Evolutionary conservation across 192 early-diverging fungal species (phyloP).

Genomic region (Entomortierella parvispora): DNA sequence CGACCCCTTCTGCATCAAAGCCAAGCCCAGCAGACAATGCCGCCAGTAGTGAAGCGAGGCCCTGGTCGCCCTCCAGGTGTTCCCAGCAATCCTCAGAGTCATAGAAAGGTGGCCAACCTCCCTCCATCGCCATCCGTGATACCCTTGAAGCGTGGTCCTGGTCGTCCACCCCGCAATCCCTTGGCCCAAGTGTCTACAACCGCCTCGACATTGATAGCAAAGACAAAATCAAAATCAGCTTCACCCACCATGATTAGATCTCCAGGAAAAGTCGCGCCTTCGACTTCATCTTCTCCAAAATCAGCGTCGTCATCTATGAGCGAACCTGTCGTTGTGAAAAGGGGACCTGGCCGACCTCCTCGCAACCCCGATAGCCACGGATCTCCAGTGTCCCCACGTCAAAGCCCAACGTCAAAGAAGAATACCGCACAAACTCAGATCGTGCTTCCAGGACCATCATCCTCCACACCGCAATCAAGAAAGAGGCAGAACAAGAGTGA

Average conservation of each 20-base stretch:
- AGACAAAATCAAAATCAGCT: slow-evolving; percentile 29
- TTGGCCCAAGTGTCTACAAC: slow-evolving; percentile 2
- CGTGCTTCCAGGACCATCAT: background rate
- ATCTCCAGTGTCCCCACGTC: background rate
- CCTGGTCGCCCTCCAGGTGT: slow-evolving; percentile 28
- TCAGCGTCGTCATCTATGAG: background rate
- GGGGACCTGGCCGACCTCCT: slow-evolving; percentile 47
- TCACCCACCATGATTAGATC: slow-evolving; percentile 31
- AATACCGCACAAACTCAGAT: slow-evolving; percentile 8
- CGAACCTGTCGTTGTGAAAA: slow-evolving; percentile 2
- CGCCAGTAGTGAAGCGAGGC: slow-evolving; percentile 12
- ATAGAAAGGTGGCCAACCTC: background rate
- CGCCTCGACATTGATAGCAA: background rate
- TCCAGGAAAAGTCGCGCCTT: background rate
- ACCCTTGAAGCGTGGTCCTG: slow-evolving; percentile 46
- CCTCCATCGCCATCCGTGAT: slow-evolving; percentile 19
- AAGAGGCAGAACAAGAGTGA: slow-evolving; percentile 36
- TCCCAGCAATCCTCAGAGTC: background rate
- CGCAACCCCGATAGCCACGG: slow-evolving; percentile 13
- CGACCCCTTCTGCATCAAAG: slow-evolving; percentile 17
- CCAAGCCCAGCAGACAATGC: background rate
- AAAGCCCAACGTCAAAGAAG: slow-evolving; percentile 12
- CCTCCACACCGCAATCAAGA: slow-evolving; percentile 8
- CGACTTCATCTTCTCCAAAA: slow-evolving; percentile 11
- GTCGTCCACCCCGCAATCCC: slow-evolving; percentile 47